Evolutionary conservation across 495 filamentous ascomycete genomes (phyloP).

Genomic region (Daldinia grandis): DNA sequence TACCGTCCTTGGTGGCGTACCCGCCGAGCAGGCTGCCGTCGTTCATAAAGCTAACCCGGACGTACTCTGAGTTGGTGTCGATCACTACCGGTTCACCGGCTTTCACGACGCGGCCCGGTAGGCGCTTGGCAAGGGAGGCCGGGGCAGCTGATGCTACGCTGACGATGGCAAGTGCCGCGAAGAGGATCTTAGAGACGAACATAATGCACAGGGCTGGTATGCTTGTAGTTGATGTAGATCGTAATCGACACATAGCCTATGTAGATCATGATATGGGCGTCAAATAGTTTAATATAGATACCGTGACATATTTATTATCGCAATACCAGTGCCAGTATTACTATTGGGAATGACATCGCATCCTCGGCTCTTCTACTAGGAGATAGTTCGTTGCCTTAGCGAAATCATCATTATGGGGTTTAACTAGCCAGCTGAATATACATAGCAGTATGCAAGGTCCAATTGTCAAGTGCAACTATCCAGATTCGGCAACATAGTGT

Average conservation of each 20-base stretch:
- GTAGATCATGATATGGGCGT: slow-evolving; percentile 10
- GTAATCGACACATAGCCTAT: not conserved
- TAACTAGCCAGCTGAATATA: not conserved
- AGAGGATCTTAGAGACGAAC: slow-evolving; percentile 17
- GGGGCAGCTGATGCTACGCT: slow-evolving; percentile 10
- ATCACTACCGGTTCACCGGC: slow-evolving; percentile 40
- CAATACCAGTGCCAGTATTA: not conserved
- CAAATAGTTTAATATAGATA: not conserved
- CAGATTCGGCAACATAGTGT: slow-evolving; percentile 10
- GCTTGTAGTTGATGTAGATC: slow-evolving; percentile 5
- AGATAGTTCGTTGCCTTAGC: not conserved
- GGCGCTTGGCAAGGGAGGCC: slow-evolving; percentile 15
- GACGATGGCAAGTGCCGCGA: slow-evolving; percentile 10
- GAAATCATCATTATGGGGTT: slow-evolving; percentile 8
- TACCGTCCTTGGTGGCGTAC: slow-evolving; percentile 50
- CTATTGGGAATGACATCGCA: slow-evolving; percentile 4
- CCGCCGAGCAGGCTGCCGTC: slow-evolving; percentile 55
- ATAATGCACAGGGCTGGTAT: slow-evolving; percentile 6
- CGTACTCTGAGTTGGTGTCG: slow-evolving; percentile 56
- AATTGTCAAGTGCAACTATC: slow-evolving; percentile 26
- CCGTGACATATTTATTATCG: not conserved
- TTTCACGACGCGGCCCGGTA: slow-evolving; percentile 31
- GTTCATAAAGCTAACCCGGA: slow-evolving; percentile 52
- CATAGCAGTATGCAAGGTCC: slow-evolving; percentile 19
- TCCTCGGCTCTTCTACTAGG: not conserved